Evolutionary conservation across 139 green algal genomes (phyloP), one percentile per base, ranked within the genome.

Genomic region (Auxenochlorella pyrenoidosa): DNA sequence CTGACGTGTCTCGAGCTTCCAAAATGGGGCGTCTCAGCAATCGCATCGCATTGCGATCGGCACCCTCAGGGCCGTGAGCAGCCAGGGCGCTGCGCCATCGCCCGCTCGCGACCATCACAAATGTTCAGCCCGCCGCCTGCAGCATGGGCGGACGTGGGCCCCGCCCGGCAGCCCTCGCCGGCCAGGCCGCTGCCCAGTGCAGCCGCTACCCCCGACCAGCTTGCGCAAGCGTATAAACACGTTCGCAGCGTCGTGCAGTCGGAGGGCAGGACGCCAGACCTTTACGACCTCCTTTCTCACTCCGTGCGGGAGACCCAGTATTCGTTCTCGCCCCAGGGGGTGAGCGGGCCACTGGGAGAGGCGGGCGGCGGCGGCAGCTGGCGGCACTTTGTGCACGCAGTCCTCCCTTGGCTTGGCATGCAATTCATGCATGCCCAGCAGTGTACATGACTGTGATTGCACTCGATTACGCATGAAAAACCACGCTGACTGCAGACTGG

Each of bases 231-330:
- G 30, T 97, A 92, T 90, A 92, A 92, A 30, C 92, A 96, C 71
- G 79, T 94, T 5, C 91, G 91, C 47, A 71, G 54, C 26, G 92
- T 96, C 13, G 80, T 88, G 18, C 26, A 72, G 28, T 80, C 94
- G 16, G 92, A 91, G 32, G 84, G 75, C 51, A 88, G 92, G 43
- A 76, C 89, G 15, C 79, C 80, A 26, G 95, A 97, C 82, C 82
- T 97, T 24, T 89, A 93, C 82, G 95, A 97, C 75, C 86, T 96
- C 47, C 83, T 97, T 26, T 82, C 79, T 0, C 90, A 91, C 43
- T 90, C 87, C 5, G 90, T 91, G 18, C 88, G 94, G 16, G 94
- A 97, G 82, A 95, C 95, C 30, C 95, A 95, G 34, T 97, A 97
- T 87, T 92, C 94, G 38, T 90, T 94, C 43, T 90, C 93, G 60